Base-by-base conservation (phyloP, 331 rosid species). In the Acacia concinna region DNA sequence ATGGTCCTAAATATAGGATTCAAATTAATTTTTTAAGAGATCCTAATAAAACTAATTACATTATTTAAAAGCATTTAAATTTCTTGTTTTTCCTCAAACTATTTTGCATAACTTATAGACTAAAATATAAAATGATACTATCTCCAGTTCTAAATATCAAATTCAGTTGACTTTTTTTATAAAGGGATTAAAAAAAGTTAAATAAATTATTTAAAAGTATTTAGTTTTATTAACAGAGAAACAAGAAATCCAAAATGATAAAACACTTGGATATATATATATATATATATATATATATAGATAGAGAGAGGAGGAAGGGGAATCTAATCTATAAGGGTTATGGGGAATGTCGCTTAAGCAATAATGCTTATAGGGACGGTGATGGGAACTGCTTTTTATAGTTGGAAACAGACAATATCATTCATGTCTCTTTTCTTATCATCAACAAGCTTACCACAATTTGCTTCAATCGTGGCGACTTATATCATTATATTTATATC, bases 391-490 rank as follows among this genome's bases (percentile, higher is more conserved):
- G 2, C 57, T 44, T 25, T 70, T 21, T 20, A 3, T 3, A 3
- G 54, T 37, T 37, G 54, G 9, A 15, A 57, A 60, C 21, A 77
- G 73, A 70, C 51, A 71, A 40, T 49, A 37, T 47, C 47, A n/a
- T 40, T 5, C 14, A 21, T 30, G 46, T 65, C 44, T 31, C 65
- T 43, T 4, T 9, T 56, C n/a, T 28, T 34, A 23, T 74, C 17
- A 14, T 18, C 35, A 40, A 4, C 65, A 41, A 62, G 31, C 34
- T 79, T 71, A 14, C 4, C 66, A 38, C 59, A 52, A 30, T 28
- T 4, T 52, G 76, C 14, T 72, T 31, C 25, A 35, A n/a, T 47
- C 44, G 76, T 71, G 76, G 46, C 44, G 64, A 30, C 63, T 27
- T 1, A 18, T 72, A 47, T 32, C n/a, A 47, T 70, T 28, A 23